Conservation (phyloP, 2,329 filamentous ascomycete species). For the Dothideomycetidae sp. region DNA sequence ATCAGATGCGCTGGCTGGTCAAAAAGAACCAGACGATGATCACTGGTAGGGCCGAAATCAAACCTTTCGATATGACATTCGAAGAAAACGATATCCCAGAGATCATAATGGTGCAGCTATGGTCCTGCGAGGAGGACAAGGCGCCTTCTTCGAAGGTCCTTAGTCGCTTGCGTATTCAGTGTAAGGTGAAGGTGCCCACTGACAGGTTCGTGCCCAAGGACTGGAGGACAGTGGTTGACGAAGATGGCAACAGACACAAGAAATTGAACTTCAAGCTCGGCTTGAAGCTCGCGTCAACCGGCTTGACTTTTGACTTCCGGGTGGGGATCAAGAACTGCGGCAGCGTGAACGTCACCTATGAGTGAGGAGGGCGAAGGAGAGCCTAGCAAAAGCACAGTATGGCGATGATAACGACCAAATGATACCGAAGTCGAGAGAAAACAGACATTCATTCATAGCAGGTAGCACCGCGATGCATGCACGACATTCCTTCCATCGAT, state of each 20-base stretch:
- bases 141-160: background rate
- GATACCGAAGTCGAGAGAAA: no score
- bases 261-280: slow-evolving; percentile 71
- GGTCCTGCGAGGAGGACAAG: background rate
- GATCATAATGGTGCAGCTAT: background rate
- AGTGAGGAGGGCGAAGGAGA: background rate
- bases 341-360: slow-evolving; percentile 1
- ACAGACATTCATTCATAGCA: no score
- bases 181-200: no score
- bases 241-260: slow-evolving; percentile 50
- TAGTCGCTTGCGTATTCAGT: no score
- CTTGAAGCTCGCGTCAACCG: slow-evolving; percentile 68
- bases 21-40: slow-evolving; percentile 1
- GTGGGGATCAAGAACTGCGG: slow-evolving; percentile 55
- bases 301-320: slow-evolving; percentile 62
- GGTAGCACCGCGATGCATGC: no score
- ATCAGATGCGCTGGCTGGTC: slow-evolving; percentile 78
- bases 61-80: background rate
- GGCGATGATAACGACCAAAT: no score
- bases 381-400: no score
- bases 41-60: background rate
- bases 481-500: no score
- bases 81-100: background rate
- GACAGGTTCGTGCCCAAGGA: no score
- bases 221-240: no score